Conservation (phyloP, 1,284 basidiomycete genomes). For the Naganishia sp. region DNA sequence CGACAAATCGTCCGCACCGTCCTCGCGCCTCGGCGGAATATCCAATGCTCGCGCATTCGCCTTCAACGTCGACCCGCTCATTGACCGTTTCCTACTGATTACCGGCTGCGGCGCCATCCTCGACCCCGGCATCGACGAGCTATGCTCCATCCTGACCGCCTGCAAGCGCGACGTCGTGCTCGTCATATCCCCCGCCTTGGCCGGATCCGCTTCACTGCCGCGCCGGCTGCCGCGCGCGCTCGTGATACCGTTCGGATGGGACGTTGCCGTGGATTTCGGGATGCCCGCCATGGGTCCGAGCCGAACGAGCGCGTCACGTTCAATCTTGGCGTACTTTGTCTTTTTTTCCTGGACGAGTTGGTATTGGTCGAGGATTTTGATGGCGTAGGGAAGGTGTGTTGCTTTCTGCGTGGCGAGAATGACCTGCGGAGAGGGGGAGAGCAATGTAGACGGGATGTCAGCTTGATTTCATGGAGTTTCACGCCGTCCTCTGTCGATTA, state of each 20-base stretch:
- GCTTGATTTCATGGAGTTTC: background rate
- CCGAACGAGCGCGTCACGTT: conserved; percentile 57
- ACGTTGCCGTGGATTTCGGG: background rate
- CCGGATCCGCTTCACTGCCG: conserved; percentile 4
- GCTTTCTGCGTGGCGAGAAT: conserved; percentile 38
- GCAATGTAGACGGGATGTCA: background rate
- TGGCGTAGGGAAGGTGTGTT: conserved; percentile 51
- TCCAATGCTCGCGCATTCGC: too few species aligned
- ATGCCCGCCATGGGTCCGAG: conserved; percentile 46
- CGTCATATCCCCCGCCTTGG: background rate
- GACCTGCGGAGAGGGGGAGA: conserved; percentile 22
- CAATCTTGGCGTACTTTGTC: conserved; percentile 59
- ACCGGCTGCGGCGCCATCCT: background rate
- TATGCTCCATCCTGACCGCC: background rate
- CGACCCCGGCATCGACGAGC: conserved; percentile 8
- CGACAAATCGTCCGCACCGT: background rate
- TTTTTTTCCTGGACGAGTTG: conserved; percentile 58
- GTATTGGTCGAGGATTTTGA: conserved; percentile 59
- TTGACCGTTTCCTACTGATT: too few species aligned
- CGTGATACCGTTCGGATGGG: conserved; percentile 15
- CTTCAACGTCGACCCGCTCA: too few species aligned
- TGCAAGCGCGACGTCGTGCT: background rate
- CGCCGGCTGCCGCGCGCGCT: conserved; percentile 14
- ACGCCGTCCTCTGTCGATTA: background rate
- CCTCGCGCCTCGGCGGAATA: background rate